phyloP scores from a whole-genome alignment of 2,329 filamentous ascomycete species.

The Colletotrichum siamense region DNA sequence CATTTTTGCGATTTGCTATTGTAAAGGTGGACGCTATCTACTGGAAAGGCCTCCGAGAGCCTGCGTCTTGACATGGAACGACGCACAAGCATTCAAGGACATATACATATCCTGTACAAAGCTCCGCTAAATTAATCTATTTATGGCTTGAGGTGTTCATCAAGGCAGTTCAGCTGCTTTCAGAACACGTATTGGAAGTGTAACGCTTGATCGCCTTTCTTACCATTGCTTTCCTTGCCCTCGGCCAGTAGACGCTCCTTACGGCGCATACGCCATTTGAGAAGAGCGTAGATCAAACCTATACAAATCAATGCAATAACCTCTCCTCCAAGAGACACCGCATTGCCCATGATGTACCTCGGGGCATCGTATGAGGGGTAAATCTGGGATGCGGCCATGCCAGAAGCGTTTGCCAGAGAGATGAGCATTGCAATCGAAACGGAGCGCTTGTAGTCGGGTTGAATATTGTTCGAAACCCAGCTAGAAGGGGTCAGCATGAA shows the following conservation, averaged over 20 bases:
- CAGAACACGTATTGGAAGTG: not conserved
- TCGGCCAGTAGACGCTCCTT: not conserved
- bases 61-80: not conserved
- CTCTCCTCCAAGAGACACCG: constrained; percentile 28
- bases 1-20: not conserved
- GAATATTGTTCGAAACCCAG: constrained; percentile 38
- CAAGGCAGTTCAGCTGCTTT: not conserved
- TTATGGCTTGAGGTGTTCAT: not conserved
- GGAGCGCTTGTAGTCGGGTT: constrained; percentile 37
- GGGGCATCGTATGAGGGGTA: constrained; percentile 35
- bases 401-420: constrained; percentile 33
- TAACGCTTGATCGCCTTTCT: not conserved
- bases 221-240: constrained; percentile 1
- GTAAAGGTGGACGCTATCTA: not conserved
- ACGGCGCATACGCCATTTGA: not conserved
- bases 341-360: constrained; percentile 29
- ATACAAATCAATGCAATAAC: constrained; percentile 20
- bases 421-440: constrained; percentile 34
- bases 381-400: constrained; percentile 34
- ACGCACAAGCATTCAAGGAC: not conserved
- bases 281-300: not conserved
- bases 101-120: accelerated
- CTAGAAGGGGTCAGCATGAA: accelerated
- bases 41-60: not conserved
- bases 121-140: not conserved